Base-by-base conservation (phyloP, 2,329 filamentous ascomycete species). In the Juglanconis oblonga region DNA sequence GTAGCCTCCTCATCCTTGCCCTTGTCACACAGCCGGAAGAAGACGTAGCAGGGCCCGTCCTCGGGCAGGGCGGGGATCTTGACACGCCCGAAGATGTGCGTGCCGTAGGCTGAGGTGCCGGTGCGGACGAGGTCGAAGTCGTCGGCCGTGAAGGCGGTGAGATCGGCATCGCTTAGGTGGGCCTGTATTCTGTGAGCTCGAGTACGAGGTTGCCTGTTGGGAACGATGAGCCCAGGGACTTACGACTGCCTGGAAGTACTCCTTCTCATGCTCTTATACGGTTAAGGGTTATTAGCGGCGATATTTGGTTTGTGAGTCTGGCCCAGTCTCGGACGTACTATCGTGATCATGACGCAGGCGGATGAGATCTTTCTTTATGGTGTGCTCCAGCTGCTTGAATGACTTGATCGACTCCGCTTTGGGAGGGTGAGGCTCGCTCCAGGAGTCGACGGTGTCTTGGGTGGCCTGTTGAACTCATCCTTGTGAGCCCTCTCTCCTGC, bases 171-270 rank as follows among this genome's bases (percentile, higher is more conserved):
- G 52, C 69, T 71, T 40, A 78, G 71, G 65, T 74, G 59, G 52
- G 68, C 65, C 63, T 67, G 51, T 55, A 62, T 38, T 7, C 14
- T 33, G 13, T 48, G 11, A 42, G 38, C 38, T 42, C n/a, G 29
- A 13, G 35, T n/a, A 9, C 24, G 24, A 24, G 24, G 24, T 24
- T 24, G 24, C 24, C 24, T 33, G 29, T 4, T 36, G 13, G 38
- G 1, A 42, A 9, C 10, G 38, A 42, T 42, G 38, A 10, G 11
- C n/a, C 38, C 29, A 29, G 54, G 24, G 14, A 52, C 71, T 61
- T 65, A 74, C 74, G 55, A 79, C 79, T 2, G 79, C 76, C n/a
- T 77, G 76, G 73, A 85, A 85, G 69, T 82, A 83, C 62, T 81
- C 77, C 8, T 76, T 76, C 64, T 84, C 81, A 64, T 85, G 82